These are phyloP conservation scores for Triticum urartu DNA, from an alignment of 176 grass and related monocot genomes.

Conservation along the genomic window DNA sequence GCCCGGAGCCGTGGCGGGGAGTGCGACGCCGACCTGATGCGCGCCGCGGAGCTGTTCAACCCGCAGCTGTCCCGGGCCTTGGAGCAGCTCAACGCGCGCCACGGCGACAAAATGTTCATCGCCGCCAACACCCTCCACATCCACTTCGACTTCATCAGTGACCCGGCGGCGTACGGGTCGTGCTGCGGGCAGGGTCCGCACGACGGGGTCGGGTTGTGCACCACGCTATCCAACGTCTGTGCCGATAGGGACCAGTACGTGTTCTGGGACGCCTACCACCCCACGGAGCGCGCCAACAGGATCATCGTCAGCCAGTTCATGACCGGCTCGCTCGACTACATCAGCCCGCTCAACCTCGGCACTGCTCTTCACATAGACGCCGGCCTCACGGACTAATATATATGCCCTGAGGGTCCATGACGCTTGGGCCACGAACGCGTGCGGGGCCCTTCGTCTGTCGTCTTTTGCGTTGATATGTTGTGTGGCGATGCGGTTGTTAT, in stretches of 20 bases:
- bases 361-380: conserved; percentile 52
- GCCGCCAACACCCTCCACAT: conserved; percentile 64
- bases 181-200: neutral
- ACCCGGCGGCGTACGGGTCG: conserved; percentile 48
- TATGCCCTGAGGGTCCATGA: no score
- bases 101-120: conserved; percentile 46
- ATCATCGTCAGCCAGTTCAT: conserved; percentile 75
- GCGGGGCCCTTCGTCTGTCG: no score
- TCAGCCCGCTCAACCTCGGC: conserved; percentile 68
- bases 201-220: no score
- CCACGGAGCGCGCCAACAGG: conserved; percentile 72
- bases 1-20: conserved; percentile 45
- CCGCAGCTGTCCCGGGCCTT: conserved; percentile 51
- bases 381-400: neutral
- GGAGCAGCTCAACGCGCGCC: conserved; percentile 44
- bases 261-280: conserved; percentile 95
- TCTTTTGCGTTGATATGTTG: no score
- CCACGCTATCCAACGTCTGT: no score
- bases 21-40: conserved; percentile 37
- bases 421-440: no score
- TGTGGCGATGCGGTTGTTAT: no score
- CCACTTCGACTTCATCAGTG: conserved; percentile 75
- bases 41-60: conserved; percentile 69
- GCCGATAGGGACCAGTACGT: conserved; percentile 46
- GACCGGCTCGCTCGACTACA: conserved; percentile 42